Evolutionary conservation across 306 rosid genomes (phyloP), one percentile per base, ranked within the genome.

Genomic region (Hippophae rhamnoides): DNA sequence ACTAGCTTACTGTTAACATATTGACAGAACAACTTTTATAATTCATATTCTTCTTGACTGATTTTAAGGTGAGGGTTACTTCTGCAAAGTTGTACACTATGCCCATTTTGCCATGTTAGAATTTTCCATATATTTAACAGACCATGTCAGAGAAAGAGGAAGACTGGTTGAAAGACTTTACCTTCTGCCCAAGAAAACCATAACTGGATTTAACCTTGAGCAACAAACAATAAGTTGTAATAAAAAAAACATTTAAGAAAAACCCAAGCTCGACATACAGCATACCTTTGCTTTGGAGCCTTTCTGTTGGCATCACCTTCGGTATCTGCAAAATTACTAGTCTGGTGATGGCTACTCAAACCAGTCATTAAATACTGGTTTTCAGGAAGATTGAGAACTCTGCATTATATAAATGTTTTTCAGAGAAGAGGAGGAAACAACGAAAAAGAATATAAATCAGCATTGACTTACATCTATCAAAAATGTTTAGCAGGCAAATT

Each of bases 311-410:
- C 60, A 72, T 50, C 68, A 48, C 74, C 82, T 64, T 47, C 14
- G 43, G 48, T 54, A 62, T 65, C 74, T 43, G 68, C 58, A 63
- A 76, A 14, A 59, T 61, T 63, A 67, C 74, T 66, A 10, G 31
- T 57, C 64, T 67, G 83, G n/a, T 45, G 71, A 60, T 72, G 74
- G 44, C 61, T 65, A 64, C 60, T 62, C 61, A 46, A 70, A 72
- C 66, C 70, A 60, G 74, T 59, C 51, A 70, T 49, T 77, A 84
- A 68, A 78, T 67, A 81, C 62, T 78, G 81, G 71, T 78, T 61
- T 71, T 87, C 86, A 56, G 95, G 98, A 74, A 90, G 96, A 71
- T 77, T 71, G 67, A 81, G 74, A 56, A 58, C 58, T 71, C 98
- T 90, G 96, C 73, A 18, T 75, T 47, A 45, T 61, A 54, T 46